Percentiles rank a stretch among this genome's conserved stretches.
phyloP scores from a whole-genome alignment of 768 basidiomycete genomes.

The Lyophyllum semitale region DNA sequence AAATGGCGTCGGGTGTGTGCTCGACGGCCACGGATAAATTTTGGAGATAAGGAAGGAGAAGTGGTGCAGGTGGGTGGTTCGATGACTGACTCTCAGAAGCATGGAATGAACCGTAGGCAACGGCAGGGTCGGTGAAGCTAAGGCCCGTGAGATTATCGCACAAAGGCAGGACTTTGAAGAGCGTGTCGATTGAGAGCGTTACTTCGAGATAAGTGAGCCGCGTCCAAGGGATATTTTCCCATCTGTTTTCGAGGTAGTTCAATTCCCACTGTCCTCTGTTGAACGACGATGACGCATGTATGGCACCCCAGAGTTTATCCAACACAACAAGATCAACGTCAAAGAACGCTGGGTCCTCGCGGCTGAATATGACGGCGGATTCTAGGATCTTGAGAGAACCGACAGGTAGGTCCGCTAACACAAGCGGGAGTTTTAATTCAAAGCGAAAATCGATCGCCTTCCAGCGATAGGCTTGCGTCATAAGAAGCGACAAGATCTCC shows the following conservation, averaged over 20 bases:
- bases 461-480: slow-evolving; percentile 7
- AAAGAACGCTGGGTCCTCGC: not conserved
- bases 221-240: slow-evolving; percentile 4
- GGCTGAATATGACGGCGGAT: slow-evolving; percentile 3
- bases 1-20: not conserved
- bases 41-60: slow-evolving; percentile 5
- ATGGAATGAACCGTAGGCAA: not conserved
- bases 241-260: slow-evolving; percentile 2
- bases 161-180: slow-evolving; percentile 7
- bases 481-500: slow-evolving; percentile 9
- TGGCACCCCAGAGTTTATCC: not conserved
- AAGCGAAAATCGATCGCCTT: slow-evolving; percentile 10
- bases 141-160: slow-evolving; percentile 11
- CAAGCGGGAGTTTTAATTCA: not conserved
- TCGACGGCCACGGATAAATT: slow-evolving; percentile 2
- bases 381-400: not conserved
- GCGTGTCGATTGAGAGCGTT: not conserved
- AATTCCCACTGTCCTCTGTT: slow-evolving; percentile 6
- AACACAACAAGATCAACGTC: not conserved
- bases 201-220: not conserved
- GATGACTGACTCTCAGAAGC: not conserved
- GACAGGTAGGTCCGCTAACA: not conserved
- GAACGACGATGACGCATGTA: not conserved
- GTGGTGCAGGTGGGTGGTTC: not conserved
- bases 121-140: slow-evolving; percentile 2